Evolutionary conservation across 2,329 filamentous ascomycete species (phyloP), one percentile per base, ranked within the genome.

Genomic region (Thielaviopsis populi): DNA sequence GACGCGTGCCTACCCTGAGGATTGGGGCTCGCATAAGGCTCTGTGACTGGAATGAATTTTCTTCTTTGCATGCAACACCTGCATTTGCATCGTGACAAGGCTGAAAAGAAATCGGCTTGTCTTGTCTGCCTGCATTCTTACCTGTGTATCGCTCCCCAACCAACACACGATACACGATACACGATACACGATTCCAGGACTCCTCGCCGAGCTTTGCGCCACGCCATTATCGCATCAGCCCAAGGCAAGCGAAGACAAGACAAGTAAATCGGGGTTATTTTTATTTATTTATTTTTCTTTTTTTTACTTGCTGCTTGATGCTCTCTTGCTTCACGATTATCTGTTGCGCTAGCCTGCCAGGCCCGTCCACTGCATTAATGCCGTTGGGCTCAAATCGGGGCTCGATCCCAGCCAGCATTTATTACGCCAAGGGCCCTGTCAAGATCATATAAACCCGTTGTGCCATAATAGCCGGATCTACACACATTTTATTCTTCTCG

Each of bases 401-500:
- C 53, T 56, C 8, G 53, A 33, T 37, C 30, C 30, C 42, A 46
- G 27, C 53, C 30, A 56, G 27, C 53, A 56, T 56, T 19, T 56
- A 30, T 56, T 56, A 56, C 53, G 53, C 53, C 53, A 56, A 56
- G 37, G 30, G 53, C 53, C 53, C 53, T 56, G 53, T 37, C 53
- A n/a, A 37, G 53, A 56, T 56, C 53, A 37, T 56, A 56, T 56
- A 27, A 56, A 37, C 53, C 53, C 53, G 37, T 56, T 56, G 53
- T 56, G 53, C 53, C 53, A 56, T 56, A 56, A 33, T 56, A 56
- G 53, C 53, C 53, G 53, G 53, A 56, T 56, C 53, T 56, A 56
- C 53, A 30, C 37, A n/a, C 53, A 56, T 37, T 56, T 56, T 37
- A 56, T 30, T 33, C 53, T 37, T 56, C 53, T 19, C 10, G 13